These are phyloP conservation scores for Pseudophaeomoniella oleicola DNA, from an alignment of 2,329 filamentous ascomycete genomes.

Conservation along the genomic window DNA sequence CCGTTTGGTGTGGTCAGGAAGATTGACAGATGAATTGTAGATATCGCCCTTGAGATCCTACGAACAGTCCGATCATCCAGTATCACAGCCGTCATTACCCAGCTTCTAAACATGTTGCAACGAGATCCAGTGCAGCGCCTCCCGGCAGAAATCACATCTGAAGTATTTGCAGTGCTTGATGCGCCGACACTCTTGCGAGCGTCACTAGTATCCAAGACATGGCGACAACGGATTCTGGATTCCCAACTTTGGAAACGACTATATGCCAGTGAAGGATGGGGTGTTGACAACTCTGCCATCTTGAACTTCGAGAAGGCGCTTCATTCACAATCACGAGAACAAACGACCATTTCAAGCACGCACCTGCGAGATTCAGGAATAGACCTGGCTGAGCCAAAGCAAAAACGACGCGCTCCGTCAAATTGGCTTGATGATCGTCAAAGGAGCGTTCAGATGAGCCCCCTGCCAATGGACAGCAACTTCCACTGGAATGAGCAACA, in stretches of 20 bases:
- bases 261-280: conserved; percentile 79
- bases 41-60: conserved; percentile 66
- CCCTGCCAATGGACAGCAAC: conserved; percentile 8
- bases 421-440: conserved; percentile 25
- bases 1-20: conserved; percentile 1
- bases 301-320: conserved; percentile 48
- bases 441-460: conserved; percentile 7
- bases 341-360: conserved; percentile 18
- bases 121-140: conserved; percentile 82
- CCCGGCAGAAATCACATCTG: conserved; percentile 78
- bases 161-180: conserved; percentile 76
- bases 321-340: conserved; percentile 13
- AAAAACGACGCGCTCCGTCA: conserved; percentile 36
- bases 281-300: conserved; percentile 52
- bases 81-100: conserved; percentile 66
- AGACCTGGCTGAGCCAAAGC: conserved; percentile 33
- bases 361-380: conserved; percentile 26
- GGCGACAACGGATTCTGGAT: conserved; percentile 71
- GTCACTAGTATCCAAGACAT: conserved; percentile 63
- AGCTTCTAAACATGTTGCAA: conserved; percentile 69
- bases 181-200: conserved; percentile 66
- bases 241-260: conserved; percentile 72
- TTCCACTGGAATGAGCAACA: conserved; percentile 31
- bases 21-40: no score
- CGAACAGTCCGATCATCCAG: conserved; percentile 65